Evolutionary conservation across 305 asterid genomes (phyloP).

Genomic region (Fraxinus nigra): DNA sequence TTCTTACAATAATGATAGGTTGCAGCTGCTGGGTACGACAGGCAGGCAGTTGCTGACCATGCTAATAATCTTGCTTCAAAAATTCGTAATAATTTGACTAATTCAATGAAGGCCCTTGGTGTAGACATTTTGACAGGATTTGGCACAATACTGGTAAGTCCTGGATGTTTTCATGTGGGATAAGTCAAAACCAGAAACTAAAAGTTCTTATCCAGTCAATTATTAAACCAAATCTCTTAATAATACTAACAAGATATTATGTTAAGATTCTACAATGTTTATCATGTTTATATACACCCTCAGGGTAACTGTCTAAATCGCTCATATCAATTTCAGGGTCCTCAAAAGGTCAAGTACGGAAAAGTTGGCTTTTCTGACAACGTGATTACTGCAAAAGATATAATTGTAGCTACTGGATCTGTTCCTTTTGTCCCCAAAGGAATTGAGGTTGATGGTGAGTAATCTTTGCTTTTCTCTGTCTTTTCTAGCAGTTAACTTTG

Average conservation of each 20-base stretch:
- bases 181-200: background rate
- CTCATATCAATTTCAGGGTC: constrained; percentile 56
- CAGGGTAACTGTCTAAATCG: background rate
- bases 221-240: background rate
- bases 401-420: constrained; percentile 92
- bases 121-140: constrained; percentile 91
- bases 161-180: background rate
- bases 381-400: constrained; percentile 75
- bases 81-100: constrained; percentile 83
- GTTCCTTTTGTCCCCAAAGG: constrained; percentile 90
- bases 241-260: constrained; percentile 13
- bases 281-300: constrained; percentile 6
- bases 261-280: background rate
- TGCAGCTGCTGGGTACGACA: constrained; percentile 90
- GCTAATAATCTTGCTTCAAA: constrained; percentile 83
- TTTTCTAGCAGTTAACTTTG: background rate
- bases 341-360: constrained; percentile 85
- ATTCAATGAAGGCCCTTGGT: constrained; percentile 87
- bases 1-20: constrained; percentile 64
- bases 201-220: constrained; percentile 8
- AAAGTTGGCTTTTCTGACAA: constrained; percentile 61
- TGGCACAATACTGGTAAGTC: constrained; percentile 79
- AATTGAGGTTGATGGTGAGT: constrained; percentile 90
- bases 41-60: constrained; percentile 92
- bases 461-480: constrained; percentile 12